phyloP scores from a whole-genome alignment of 2,329 filamentous ascomycete species.

The Colletotrichum scovillei region DNA sequence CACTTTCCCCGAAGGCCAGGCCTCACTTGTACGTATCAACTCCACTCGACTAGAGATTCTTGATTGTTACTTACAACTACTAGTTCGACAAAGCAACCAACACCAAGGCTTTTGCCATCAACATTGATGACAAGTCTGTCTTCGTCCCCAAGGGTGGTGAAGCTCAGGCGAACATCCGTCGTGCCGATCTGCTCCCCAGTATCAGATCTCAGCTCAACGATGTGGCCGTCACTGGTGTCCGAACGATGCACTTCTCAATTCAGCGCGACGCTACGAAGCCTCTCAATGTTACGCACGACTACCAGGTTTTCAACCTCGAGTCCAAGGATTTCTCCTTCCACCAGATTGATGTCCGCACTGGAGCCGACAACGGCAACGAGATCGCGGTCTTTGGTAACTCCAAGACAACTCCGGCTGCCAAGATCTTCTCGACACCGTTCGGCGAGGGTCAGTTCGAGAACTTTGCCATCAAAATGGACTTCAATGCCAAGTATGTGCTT shows the following conservation, averaged over 20 bases:
- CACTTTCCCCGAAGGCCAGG: slow-evolving; percentile 30
- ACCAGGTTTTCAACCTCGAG: slow-evolving; percentile 44
- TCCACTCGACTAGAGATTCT: background rate
- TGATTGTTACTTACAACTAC: background rate
- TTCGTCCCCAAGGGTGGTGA: slow-evolving; percentile 49
- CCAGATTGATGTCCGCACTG: slow-evolving; percentile 36
- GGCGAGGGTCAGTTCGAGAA: slow-evolving; percentile 33
- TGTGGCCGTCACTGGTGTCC: slow-evolving; percentile 52
- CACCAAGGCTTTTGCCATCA: slow-evolving; percentile 38
- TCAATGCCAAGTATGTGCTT: slow-evolving; percentile 17
- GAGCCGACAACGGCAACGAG: slow-evolving; percentile 50
- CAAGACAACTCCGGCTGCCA: slow-evolving; percentile 8
- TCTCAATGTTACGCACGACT: slow-evolving; percentile 59
- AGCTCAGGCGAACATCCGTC: slow-evolving; percentile 56
- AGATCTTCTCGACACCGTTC: slow-evolving; percentile 35
- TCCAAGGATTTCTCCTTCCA: slow-evolving; percentile 35
- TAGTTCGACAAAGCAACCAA: slow-evolving; percentile 36
- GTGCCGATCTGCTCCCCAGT: slow-evolving; percentile 56
- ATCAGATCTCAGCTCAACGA: slow-evolving; percentile 50
- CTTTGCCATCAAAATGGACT: slow-evolving; percentile 35
- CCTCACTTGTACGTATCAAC: slow-evolving; percentile 24
- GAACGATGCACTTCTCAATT: slow-evolving; percentile 59
- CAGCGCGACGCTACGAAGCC: slow-evolving; percentile 52
- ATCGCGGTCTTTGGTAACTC: slow-evolving; percentile 36
- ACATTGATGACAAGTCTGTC: slow-evolving; percentile 52